Conservation (phyloP, 2,329 filamentous ascomycete genomes). For the Ophioceras dolichostomum region DNA sequence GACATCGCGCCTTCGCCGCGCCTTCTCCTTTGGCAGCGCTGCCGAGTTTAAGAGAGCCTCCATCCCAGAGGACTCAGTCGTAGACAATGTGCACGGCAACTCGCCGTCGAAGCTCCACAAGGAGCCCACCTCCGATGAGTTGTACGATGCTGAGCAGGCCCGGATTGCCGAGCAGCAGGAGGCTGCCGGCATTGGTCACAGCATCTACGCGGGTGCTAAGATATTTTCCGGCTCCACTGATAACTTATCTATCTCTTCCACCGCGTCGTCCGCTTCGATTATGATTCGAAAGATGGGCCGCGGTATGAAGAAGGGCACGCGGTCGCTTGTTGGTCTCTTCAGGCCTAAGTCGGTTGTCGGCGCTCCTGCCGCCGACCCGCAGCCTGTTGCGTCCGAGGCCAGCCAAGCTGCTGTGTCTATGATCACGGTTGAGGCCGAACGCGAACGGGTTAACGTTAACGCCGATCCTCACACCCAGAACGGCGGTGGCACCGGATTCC, state of each 20-base stretch:
- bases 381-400: constrained; percentile 44
- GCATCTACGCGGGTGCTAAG: constrained; percentile 80
- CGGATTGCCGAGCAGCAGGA: constrained; percentile 90
- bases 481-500: constrained; percentile 68
- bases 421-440: constrained; percentile 89
- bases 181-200: constrained; percentile 79
- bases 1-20: constrained; percentile 71
- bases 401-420: constrained; percentile 83
- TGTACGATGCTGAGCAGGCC: constrained; percentile 77
- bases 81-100: constrained; percentile 18
- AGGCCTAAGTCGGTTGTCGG: constrained; percentile 86
- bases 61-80: constrained; percentile 26
- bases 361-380: constrained; percentile 57
- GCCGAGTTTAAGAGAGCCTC: constrained; percentile 75
- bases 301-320: constrained; percentile 88
- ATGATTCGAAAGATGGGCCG: constrained; percentile 99
- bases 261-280: constrained; percentile 77
- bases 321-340: constrained; percentile 88
- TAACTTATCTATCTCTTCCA: constrained; percentile 84
- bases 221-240: constrained; percentile 88
- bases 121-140: constrained; percentile 47
- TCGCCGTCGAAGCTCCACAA: constrained; percentile 50
- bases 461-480: constrained; percentile 53
- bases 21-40: constrained; percentile 93
- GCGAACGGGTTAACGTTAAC: constrained; percentile 70